Conservation (phyloP, 2,329 filamentous ascomycete genomes). For the Colletotrichum theobromicola region DNA sequence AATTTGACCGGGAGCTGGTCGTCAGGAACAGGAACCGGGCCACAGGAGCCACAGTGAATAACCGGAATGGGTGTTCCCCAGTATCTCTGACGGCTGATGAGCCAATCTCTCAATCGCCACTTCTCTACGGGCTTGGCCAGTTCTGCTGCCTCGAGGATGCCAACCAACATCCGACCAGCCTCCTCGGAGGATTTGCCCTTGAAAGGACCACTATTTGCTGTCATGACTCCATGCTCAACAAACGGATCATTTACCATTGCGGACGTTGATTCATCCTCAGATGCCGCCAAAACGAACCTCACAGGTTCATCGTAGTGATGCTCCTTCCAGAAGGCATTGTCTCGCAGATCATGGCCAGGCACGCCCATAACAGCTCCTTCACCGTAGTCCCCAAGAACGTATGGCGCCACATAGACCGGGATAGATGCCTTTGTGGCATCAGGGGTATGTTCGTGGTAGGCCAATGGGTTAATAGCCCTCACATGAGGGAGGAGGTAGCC, state of each 20-base stretch:
- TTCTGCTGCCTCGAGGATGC: slow-evolving; percentile 56
- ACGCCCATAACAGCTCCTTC: slow-evolving; percentile 93
- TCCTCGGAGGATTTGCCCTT: slow-evolving; percentile 66
- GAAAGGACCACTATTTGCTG: slow-evolving; percentile 68
- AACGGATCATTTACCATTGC: slow-evolving; percentile 59
- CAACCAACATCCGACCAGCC: slow-evolving; percentile 65
- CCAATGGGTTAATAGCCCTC: slow-evolving; percentile 69
- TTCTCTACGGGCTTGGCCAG: slow-evolving; percentile 70
- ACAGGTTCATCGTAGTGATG: slow-evolving; percentile 68
- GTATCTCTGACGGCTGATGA: slow-evolving; percentile 90
- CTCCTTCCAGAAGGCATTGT: slow-evolving; percentile 80
- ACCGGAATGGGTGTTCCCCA: slow-evolving; percentile 94
- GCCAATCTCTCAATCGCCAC: slow-evolving; percentile 87
- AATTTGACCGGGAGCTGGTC: slow-evolving; percentile 78
- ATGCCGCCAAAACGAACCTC: slow-evolving; percentile 64
- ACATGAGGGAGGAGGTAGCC: slow-evolving; percentile 72
- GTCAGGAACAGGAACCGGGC: slow-evolving; percentile 78
- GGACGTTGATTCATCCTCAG: slow-evolving; percentile 52
- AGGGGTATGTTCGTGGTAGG: slow-evolving; percentile 55
- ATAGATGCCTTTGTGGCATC: slow-evolving; percentile 61
- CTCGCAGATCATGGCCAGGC: slow-evolving; percentile 81
- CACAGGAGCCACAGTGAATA: slow-evolving; percentile 79
- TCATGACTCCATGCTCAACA: slow-evolving; percentile 71
- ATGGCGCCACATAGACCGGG: slow-evolving; percentile 82
- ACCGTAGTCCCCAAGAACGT: slow-evolving; percentile 85